Conservation (phyloP, 768 basidiomycete genomes). For the Lanmaoa pseudosensibilis region DNA sequence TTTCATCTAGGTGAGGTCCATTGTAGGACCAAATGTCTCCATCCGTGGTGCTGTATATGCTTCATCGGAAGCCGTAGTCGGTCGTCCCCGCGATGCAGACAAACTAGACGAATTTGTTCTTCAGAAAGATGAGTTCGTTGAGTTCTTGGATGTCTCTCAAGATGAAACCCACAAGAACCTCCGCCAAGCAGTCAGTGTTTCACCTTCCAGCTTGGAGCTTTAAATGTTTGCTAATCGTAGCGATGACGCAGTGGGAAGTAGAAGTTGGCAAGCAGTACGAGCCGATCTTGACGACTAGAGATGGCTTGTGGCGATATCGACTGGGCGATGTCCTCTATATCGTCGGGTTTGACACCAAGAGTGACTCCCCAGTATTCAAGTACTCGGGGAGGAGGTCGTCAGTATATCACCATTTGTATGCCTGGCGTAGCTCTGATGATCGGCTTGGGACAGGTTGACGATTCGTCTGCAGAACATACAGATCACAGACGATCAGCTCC, state of each 20-base stretch:
- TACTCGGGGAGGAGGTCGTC: slow-evolving; percentile 19
- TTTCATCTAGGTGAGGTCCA: slow-evolving; percentile 10
- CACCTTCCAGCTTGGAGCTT: not conserved
- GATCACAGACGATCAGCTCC: slow-evolving; percentile 14
- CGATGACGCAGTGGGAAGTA: slow-evolving; percentile 17
- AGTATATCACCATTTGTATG: not conserved
- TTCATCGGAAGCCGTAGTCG: slow-evolving; percentile 12
- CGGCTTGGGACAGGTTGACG: not conserved
- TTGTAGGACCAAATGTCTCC: slow-evolving; percentile 9
- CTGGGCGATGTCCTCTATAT: slow-evolving; percentile 21
- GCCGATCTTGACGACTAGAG: slow-evolving; percentile 19
- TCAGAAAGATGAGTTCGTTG: slow-evolving; percentile 2
- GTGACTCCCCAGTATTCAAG: slow-evolving; percentile 10
- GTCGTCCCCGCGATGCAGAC: not conserved
- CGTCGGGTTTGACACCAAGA: slow-evolving; percentile 14
- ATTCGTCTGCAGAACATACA: slow-evolving; percentile 6
- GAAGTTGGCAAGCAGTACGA: slow-evolving; percentile 21
- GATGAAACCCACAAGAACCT: slow-evolving; percentile 15
- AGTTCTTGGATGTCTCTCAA: slow-evolving; percentile 18
- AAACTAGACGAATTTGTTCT: slow-evolving; percentile 13
- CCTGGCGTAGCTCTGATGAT: not conserved
- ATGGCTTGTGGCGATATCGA: slow-evolving; percentile 26
- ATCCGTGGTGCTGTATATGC: slow-evolving; percentile 9
- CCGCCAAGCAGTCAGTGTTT: slow-evolving; percentile 15
- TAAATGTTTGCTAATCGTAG: not conserved